A percentile compares a stretch with the other conserved stretches of the same genome.
These are phyloP conservation scores for Didymella pomorum DNA, from an alignment of 2,329 filamentous ascomycete genomes.

Conservation along the genomic window DNA sequence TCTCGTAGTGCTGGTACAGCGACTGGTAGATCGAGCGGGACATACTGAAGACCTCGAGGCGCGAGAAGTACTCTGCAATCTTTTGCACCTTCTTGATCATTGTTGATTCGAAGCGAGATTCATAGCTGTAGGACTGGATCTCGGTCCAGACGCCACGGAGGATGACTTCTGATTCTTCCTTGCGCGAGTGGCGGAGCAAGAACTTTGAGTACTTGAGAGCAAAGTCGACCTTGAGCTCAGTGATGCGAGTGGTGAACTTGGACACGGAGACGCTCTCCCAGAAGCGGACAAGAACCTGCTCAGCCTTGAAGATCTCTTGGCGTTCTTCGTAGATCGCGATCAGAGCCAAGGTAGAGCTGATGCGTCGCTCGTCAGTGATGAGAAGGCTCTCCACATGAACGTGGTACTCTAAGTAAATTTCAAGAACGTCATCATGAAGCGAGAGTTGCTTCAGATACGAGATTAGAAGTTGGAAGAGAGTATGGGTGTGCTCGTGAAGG, in stretches of 20 bases:
- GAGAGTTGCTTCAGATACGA: slow-evolving; percentile 31
- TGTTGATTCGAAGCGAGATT: slow-evolving; percentile 29
- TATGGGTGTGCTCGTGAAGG: slow-evolving; percentile 32
- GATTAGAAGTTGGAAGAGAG: slow-evolving; percentile 28
- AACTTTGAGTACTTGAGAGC: slow-evolving; percentile 35
- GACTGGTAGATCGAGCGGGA: slow-evolving; percentile 34
- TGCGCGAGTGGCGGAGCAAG: slow-evolving; percentile 29
- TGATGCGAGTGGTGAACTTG: slow-evolving; percentile 25
- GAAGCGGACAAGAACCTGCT: slow-evolving; percentile 35
- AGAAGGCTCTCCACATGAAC: slow-evolving; percentile 26
- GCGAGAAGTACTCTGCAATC: slow-evolving; percentile 30
- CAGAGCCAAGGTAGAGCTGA: slow-evolving; percentile 27
- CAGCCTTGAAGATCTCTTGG: slow-evolving; percentile 34
- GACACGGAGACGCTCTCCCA: slow-evolving; percentile 29
- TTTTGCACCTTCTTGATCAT: slow-evolving; percentile 32
- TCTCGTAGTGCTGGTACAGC: slow-evolving; percentile 38
- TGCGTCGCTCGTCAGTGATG: slow-evolving; percentile 32
- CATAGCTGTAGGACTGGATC: slow-evolving; percentile 33
- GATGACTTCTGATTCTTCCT: slow-evolving; percentile 35
- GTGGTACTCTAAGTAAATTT: slow-evolving; percentile 31
- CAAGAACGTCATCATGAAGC: slow-evolving; percentile 28
- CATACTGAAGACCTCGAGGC: slow-evolving; percentile 31
- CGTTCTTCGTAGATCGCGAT: slow-evolving; percentile 35
- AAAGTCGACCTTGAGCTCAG: slow-evolving; percentile 31
- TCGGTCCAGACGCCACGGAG: slow-evolving; percentile 34